Conservation (phyloP, 2,329 filamentous ascomycete genomes). For the Xylaria sp. region DNA sequence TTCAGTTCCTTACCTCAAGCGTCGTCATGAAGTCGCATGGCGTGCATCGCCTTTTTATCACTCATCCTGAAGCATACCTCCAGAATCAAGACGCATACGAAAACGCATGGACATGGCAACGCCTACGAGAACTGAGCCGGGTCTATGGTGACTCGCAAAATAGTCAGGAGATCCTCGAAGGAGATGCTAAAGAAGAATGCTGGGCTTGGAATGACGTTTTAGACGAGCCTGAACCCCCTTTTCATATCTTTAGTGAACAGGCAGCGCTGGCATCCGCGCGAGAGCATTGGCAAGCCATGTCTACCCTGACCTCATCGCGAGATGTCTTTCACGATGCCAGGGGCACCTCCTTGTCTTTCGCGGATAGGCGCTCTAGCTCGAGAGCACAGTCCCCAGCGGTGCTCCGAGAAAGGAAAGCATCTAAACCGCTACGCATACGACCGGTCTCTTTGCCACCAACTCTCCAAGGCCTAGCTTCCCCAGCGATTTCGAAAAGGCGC, state of each 20-base stretch:
- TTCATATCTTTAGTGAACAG: conserved; percentile 56
- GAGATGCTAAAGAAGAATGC: conserved; percentile 71
- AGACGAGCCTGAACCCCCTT: conserved; percentile 64
- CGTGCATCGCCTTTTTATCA: conserved; percentile 76
- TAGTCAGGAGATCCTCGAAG: conserved; percentile 65
- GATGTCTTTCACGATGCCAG: conserved; percentile 39
- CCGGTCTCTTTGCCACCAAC: conserved; percentile 64
- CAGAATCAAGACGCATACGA: conserved; percentile 69
- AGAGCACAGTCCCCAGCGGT: conserved; percentile 56
- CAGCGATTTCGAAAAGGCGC: conserved; percentile 57
- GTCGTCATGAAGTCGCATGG: conserved; percentile 78
- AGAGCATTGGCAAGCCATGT: conserved; percentile 53
- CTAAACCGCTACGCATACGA: conserved; percentile 61
- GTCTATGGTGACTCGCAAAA: conserved; percentile 61
- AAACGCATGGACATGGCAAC: conserved; percentile 76
- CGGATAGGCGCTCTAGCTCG: conserved; percentile 51
- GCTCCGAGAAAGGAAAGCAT: conserved; percentile 54
- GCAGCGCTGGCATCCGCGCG: conserved; percentile 57
- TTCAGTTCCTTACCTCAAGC: conserved; percentile 74
- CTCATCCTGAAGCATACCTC: conserved; percentile 78
- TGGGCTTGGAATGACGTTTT: conserved; percentile 75
- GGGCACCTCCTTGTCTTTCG: conserved; percentile 52
- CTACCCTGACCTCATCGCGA: conserved; percentile 57
- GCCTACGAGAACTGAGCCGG: conserved; percentile 70
- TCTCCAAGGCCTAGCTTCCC: conserved; percentile 54